Conservation (phyloP, 2,329 filamentous ascomycete genomes). For the Cladosporium sp. region DNA sequence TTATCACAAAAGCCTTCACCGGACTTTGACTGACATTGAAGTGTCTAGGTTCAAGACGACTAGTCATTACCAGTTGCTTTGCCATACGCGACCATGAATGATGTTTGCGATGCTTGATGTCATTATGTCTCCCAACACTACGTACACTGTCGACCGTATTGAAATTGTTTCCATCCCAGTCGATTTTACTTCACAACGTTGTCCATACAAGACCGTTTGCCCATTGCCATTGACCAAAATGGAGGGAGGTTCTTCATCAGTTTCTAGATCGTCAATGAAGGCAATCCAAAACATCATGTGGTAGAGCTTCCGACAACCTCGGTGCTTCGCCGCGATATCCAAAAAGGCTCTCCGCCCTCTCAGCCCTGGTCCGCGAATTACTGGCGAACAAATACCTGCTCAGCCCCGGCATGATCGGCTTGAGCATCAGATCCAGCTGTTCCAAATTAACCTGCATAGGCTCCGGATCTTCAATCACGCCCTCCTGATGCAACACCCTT, state of each 20-base stretch:
- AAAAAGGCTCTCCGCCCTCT: slow-evolving; percentile 48
- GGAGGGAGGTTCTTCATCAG: too few species aligned
- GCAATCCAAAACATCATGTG: slow-evolving; percentile 28
- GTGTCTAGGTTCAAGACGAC: not conserved
- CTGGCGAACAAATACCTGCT: slow-evolving; percentile 41
- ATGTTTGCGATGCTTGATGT: too few species aligned
- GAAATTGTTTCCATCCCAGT: too few species aligned
- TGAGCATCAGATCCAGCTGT: slow-evolving; percentile 25
- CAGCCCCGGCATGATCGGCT: slow-evolving; percentile 12
- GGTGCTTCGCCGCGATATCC: slow-evolving; percentile 51
- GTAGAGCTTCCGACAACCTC: slow-evolving; percentile 45
- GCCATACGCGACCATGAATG: too few species aligned
- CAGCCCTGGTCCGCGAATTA: slow-evolving; percentile 51
- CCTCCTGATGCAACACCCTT: slow-evolving; percentile 23
- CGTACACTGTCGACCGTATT: too few species aligned
- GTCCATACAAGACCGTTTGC: not conserved
- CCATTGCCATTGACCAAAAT: too few species aligned
- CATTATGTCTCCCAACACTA: too few species aligned
- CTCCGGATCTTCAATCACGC: slow-evolving; percentile 20
- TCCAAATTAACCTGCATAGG: slow-evolving; percentile 23
- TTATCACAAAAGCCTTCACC: not conserved
- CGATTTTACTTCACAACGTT: not conserved
- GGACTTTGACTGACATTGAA: not conserved
- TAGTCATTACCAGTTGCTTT: too few species aligned
- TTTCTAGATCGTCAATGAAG: too few species aligned